Base-by-base conservation (phyloP, 2,329 filamentous ascomycete species). In the Sporothrix mexicana region DNA sequence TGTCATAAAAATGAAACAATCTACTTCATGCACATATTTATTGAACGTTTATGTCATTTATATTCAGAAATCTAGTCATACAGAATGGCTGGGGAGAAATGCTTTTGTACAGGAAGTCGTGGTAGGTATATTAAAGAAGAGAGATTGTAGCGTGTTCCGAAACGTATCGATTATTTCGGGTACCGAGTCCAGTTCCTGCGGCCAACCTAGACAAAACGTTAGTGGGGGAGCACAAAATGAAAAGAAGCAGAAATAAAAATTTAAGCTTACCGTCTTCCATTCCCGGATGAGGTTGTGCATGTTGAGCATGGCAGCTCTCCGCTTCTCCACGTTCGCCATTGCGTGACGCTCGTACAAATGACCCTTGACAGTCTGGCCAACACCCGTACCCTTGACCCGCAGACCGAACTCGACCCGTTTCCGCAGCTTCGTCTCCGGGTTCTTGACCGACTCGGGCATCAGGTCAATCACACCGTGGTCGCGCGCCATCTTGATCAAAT, bases 351-450 rank as follows among this genome's bases (percentile, higher is more conserved):
- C 96, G 90, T 95, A 93, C 78, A 90, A 87, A 83, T 98, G 95
- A 82, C 96, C 96, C 91, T 98, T 99, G 81, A 98, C 95, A 83
- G 88, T 91, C 84, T 98, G 91, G 73, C 94, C 95, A 77, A 94
- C 90, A 86, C 96, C 95, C 1, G 95, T 98, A 78, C 95, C 95
- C 88, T 95, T 95, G 73, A 98, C 92, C 75, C 91, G 87, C 81
- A 97, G 81, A 68, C 95, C 95, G 76, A 91, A 87, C 85, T 97
- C 92, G 73, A 94, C 88, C 73, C 93, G 86, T 81, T 90, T 88
- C 78, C 89, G 87, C 79, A 94, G 87, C 81, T 87, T 90, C 80
- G 88, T 87, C 77, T 90, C 91, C 1, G 91, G 91, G 77, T 90
- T 90, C 88, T 97, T 97, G 73, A 85, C 85, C 12, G 92, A 92